Evolutionary conservation across 768 basidiomycete genomes (phyloP).

Genomic region (Dendrothele bispora): DNA sequence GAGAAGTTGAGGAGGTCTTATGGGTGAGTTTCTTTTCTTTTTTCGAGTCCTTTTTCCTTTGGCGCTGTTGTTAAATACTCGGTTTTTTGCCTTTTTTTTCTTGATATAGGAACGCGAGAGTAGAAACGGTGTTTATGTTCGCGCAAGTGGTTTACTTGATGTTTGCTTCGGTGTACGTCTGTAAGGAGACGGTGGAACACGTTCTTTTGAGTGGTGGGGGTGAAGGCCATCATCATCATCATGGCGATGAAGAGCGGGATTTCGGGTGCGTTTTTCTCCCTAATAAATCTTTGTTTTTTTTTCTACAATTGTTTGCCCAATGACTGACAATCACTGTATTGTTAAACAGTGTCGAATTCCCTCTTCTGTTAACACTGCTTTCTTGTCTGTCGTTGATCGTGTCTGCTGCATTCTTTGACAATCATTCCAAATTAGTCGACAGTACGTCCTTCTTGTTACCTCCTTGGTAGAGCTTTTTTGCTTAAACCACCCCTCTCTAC

Average conservation of each 20-base stretch:
- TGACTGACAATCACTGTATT: too few species aligned
- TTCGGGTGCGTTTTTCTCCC: constrained; percentile 36
- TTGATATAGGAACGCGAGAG: constrained; percentile 54
- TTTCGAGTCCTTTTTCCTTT: neutral
- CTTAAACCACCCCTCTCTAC: constrained; percentile 2
- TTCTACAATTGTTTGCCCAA: too few species aligned
- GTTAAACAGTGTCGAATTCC: constrained; percentile 70
- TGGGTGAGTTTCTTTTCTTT: constrained; percentile 24
- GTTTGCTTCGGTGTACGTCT: constrained; percentile 93
- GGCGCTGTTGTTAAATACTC: constrained; percentile 7
- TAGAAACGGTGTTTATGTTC: constrained; percentile 76
- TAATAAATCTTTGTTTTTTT: too few species aligned
- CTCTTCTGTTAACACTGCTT: constrained; percentile 52
- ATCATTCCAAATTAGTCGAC: constrained; percentile 63
- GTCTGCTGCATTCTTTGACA: constrained; percentile 59
- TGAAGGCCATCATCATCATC: constrained; percentile 63
- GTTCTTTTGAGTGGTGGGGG: constrained; percentile 68
- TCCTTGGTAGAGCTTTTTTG: neutral
- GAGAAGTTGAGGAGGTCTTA: constrained; percentile 64
- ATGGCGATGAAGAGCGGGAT: constrained; percentile 57
- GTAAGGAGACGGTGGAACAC: constrained; percentile 96
- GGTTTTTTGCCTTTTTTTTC: constrained; percentile 4
- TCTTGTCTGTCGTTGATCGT: constrained; percentile 57
- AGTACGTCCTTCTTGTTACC: constrained; percentile 40
- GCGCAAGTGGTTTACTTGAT: constrained; percentile 91